Conservation (phyloP, 2,329 filamentous ascomycete genomes). For the Trichoderma sp. region DNA sequence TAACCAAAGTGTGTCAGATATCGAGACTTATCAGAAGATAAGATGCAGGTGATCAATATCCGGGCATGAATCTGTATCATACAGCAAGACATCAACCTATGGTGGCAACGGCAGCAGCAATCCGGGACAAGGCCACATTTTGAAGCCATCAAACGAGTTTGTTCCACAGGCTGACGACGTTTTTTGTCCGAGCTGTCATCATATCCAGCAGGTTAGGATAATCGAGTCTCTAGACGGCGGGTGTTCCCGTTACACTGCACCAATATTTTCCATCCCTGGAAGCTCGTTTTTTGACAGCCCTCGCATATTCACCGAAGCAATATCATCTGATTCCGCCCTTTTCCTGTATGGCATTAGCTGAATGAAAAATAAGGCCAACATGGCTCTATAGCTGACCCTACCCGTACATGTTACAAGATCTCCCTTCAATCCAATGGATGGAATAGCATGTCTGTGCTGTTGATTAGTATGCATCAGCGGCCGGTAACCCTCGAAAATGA, state of each 20-base stretch:
- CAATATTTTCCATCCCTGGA: not conserved
- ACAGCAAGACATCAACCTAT: not conserved
- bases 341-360: not conserved
- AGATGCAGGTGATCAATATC: not conserved
- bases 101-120: not conserved
- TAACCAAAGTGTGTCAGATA: no score
- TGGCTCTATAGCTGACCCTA: no score
- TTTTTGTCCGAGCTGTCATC: not conserved
- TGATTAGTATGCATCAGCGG: no score
- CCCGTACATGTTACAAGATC: no score
- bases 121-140: not conserved
- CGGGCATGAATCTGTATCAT: not conserved
- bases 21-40: not conserved
- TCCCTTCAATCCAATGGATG: no score
- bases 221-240: not conserved
- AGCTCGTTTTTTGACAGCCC: not conserved
- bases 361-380: no score
- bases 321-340: not conserved
- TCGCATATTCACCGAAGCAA: not conserved
- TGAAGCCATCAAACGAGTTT: not conserved
- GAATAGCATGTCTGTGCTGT: no score
- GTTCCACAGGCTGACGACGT: not conserved
- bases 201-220: not conserved
- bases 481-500: not conserved
- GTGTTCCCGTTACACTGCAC: not conserved